phyloP scores from a whole-genome alignment of 1,139 yeast genomes.

The Taphrina betulina region DNA sequence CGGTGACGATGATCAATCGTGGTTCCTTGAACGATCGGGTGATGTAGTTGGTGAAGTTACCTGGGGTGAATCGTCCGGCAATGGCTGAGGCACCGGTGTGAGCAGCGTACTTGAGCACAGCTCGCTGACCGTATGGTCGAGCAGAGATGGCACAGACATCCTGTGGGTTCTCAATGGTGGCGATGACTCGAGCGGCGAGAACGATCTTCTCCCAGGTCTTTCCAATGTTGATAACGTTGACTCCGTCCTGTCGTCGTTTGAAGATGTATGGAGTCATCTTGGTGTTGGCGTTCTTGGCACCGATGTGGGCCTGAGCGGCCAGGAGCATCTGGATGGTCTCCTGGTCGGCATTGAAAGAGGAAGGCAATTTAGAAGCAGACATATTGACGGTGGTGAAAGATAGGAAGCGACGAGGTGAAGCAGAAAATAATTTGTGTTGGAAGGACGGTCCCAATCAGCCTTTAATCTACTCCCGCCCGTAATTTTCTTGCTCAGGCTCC shows the following conservation, averaged over 20 bases:
- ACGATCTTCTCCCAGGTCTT: slow-evolving; percentile 96
- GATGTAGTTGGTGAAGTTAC: slow-evolving; percentile 99
- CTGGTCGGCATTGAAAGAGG: slow-evolving; percentile 31
- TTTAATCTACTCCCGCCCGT: too few species aligned
- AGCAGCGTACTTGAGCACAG: slow-evolving; percentile 98
- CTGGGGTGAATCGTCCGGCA: slow-evolving; percentile 99
- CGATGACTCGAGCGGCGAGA: slow-evolving; percentile 99
- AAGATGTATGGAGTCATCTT: slow-evolving; percentile 99
- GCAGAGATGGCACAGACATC: slow-evolving; percentile 99
- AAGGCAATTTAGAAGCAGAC: slow-evolving; percentile 29
- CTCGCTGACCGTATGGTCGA: slow-evolving; percentile 99
- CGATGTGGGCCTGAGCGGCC: slow-evolving; percentile 99
- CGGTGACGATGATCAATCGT: slow-evolving; percentile 98
- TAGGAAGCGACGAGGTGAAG: too few species aligned
- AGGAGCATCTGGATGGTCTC: slow-evolving; percentile 78
- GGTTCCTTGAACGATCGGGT: slow-evolving; percentile 99
- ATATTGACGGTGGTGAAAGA: too few species aligned
- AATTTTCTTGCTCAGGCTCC: too few species aligned
- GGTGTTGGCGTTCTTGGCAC: slow-evolving; percentile 99
- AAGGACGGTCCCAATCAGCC: too few species aligned
- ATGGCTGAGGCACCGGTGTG: slow-evolving; percentile 99
- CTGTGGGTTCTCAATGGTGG: slow-evolving; percentile 97
- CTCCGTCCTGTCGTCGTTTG: slow-evolving; percentile 99
- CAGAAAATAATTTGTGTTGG: too few species aligned
- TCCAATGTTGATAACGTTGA: slow-evolving; percentile 95